Evolutionary conservation across 108 stramenopile genomes (phyloP).

Genomic region (Skeletonema potamos): DNA sequence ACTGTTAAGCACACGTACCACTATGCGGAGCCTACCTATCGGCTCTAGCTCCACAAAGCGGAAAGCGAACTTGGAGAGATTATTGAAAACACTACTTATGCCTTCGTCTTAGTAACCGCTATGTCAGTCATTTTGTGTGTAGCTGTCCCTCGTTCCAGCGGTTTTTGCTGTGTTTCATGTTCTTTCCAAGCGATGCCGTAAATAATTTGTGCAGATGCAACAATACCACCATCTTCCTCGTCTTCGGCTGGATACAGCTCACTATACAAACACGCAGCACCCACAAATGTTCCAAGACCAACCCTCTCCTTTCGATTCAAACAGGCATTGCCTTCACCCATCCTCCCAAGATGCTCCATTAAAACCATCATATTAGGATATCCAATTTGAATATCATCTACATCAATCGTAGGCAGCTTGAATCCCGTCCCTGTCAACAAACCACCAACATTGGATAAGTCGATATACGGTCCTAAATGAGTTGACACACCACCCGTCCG

Average conservation of each 20-base stretch:
- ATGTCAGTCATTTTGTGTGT: slow-evolving; percentile 66
- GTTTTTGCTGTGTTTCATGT: slow-evolving; percentile 90
- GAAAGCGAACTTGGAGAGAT: too few relatives aligned
- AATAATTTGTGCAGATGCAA: slow-evolving; percentile 87
- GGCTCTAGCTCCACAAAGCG: too few relatives aligned
- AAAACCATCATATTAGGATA: slow-evolving; percentile 87
- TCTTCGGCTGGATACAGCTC: slow-evolving; percentile 70
- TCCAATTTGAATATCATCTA: slow-evolving; percentile 86
- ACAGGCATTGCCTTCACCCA: slow-evolving; percentile 94
- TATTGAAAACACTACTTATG: not conserved
- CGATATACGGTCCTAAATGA: slow-evolving; percentile 93
- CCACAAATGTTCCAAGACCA: slow-evolving; percentile 84
- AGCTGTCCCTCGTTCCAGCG: slow-evolving; percentile 79
- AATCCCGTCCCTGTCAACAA: slow-evolving; percentile 91
- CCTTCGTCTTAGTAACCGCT: slow-evolving; percentile 32
- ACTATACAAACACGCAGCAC: slow-evolving; percentile 89
- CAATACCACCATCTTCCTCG: slow-evolving; percentile 34
- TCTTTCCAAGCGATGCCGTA: slow-evolving; percentile 98
- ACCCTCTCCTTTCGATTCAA: slow-evolving; percentile 54
- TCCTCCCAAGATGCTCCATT: slow-evolving; percentile 95
- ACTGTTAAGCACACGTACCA: too few relatives aligned
- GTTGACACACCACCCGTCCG: slow-evolving; percentile 91
- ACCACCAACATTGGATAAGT: slow-evolving; percentile 87
- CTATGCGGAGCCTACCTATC: too few relatives aligned
- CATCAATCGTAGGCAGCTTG: slow-evolving; percentile 91